Evolutionary conservation across 1,284 basidiomycete species (phyloP).

Genomic region (Moniliophthora roreri): DNA sequence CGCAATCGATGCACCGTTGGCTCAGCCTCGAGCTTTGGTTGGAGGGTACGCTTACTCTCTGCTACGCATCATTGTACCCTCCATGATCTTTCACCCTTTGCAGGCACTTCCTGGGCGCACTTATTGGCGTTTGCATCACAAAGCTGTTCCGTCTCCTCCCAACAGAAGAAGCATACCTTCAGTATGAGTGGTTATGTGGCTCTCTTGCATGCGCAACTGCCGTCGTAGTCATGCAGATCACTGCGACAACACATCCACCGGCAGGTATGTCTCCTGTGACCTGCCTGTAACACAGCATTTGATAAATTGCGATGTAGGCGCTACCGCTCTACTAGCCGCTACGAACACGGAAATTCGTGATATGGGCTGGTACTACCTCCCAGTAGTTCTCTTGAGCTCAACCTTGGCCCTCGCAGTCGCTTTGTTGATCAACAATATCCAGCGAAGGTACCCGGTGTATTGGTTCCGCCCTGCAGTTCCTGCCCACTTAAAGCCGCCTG

Average conservation of each 20-base stretch:
- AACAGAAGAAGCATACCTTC: conserved; percentile 42
- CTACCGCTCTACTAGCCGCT: conserved; percentile 46
- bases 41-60: conserved; percentile 23
- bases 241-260: conserved; percentile 60
- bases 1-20: conserved; percentile 56
- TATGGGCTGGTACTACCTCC: conserved; percentile 64
- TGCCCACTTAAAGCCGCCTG: conserved; percentile 8
- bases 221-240: conserved; percentile 56
- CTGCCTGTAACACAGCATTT: conserved; percentile 20
- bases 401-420: conserved; percentile 51
- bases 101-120: conserved; percentile 55
- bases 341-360: conserved; percentile 42
- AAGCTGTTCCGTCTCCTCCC: conserved; percentile 53
- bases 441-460: conserved; percentile 55
- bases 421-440: conserved; percentile 57
- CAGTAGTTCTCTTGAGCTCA: conserved; percentile 54
- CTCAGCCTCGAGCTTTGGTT: conserved; percentile 60
- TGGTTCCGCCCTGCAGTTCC: conserved; percentile 39
- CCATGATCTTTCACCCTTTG: background rate
- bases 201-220: conserved; percentile 52
- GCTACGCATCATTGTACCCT: background rate
- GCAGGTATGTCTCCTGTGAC: conserved; percentile 52
- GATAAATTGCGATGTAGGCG: conserved; percentile 23
- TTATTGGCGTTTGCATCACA: conserved; percentile 54
- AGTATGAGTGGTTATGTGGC: conserved; percentile 55